Evolutionary conservation across 1,139 yeast species (phyloP), one percentile per base, ranked within the genome.

Genomic region (Kurtzmaniella quercitrusa): DNA sequence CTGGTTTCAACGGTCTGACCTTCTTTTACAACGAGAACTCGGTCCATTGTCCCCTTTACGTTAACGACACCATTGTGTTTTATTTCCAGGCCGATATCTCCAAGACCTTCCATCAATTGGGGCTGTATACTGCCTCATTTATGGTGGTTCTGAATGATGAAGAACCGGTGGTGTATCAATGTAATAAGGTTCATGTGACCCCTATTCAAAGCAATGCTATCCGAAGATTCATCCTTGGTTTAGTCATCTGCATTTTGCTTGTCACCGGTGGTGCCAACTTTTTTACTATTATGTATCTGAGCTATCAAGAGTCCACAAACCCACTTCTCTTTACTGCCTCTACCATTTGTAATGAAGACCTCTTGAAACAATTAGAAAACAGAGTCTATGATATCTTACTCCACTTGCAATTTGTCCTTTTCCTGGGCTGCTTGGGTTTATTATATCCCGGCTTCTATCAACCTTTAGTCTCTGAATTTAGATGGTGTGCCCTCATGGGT

Each of bases 371-470:
- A 44, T 57, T 80, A 45, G 82, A 81, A 40, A 85, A 88, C 1
- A 73, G 78, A 7, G 68, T 73, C 11, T 65, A 71, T 3, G 77
- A 78, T 34, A 69, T 77, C 41, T 52, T 81, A 2, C 58, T 69
- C 31, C 80, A 80, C 55, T 57, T 79, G 27, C 88, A 82, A 55
- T 81, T 77, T 60, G 77, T 81, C 1, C 68, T 80, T 37, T 79
- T 81, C 54, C 65, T 77, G 45, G 80, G 77, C 2, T 82, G 81
- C 3, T 62, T 84, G 36, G 75, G 76, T 49, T 57, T 84, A 25
- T 65, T 68, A 29, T 84, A 79, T 51, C 90, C 91, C 0, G 87
- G 86, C 0, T 82, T 77, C 53, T 77, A 73, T 48, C 85, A 78
- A 52, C 86, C 86, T 0, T 59, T 79, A 11, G 60, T 81, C 47